phyloP scores from a whole-genome alignment of 2,329 filamentous ascomycete species.

The Rachicladosporium sp. region DNA sequence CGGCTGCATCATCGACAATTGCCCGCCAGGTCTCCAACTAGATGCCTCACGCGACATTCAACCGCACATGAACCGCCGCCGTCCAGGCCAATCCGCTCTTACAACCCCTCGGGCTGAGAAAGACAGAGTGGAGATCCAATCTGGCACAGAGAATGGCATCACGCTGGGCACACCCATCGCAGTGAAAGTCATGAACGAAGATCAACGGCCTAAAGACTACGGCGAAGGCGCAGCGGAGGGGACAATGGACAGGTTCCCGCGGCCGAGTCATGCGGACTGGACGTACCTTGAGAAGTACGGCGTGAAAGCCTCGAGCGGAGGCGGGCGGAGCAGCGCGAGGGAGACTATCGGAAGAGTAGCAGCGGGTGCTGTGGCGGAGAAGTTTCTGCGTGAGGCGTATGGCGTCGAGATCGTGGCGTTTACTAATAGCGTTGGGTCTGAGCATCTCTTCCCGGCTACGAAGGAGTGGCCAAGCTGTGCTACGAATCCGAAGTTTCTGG shows the following conservation, averaged over 20 bases:
- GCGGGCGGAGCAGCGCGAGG: conserved; percentile 79
- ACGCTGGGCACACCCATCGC: conserved; percentile 86
- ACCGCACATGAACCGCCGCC: conserved; percentile 80
- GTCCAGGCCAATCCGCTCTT: conserved; percentile 79
- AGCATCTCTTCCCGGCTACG: conserved; percentile 64
- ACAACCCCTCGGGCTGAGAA: conserved; percentile 90
- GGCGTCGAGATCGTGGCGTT: conserved; percentile 87
- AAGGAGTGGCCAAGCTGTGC: conserved; percentile 54
- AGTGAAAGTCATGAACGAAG: conserved; percentile 79
- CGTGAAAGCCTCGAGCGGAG: conserved; percentile 79
- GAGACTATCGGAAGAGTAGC: conserved; percentile 90
- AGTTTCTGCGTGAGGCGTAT: conserved; percentile 71
- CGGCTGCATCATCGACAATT: conserved; percentile 88
- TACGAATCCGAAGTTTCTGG: conserved; percentile 67
- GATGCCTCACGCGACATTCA: conserved; percentile 70
- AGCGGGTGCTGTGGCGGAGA: conserved; percentile 83
- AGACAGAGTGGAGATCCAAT: conserved; percentile 83
- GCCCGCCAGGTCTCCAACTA: conserved; percentile 75
- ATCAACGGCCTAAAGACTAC: conserved; percentile 88
- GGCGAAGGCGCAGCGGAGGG: conserved; percentile 41
- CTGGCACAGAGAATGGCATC: conserved; percentile 78
- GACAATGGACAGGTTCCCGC: conserved; percentile 84
- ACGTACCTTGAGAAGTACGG: conserved; percentile 97
- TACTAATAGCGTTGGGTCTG: conserved; percentile 69
- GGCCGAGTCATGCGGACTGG: conserved; percentile 89